phyloP scores from a whole-genome alignment of 305 asterid species.

The Fraxinus paxiana region DNA sequence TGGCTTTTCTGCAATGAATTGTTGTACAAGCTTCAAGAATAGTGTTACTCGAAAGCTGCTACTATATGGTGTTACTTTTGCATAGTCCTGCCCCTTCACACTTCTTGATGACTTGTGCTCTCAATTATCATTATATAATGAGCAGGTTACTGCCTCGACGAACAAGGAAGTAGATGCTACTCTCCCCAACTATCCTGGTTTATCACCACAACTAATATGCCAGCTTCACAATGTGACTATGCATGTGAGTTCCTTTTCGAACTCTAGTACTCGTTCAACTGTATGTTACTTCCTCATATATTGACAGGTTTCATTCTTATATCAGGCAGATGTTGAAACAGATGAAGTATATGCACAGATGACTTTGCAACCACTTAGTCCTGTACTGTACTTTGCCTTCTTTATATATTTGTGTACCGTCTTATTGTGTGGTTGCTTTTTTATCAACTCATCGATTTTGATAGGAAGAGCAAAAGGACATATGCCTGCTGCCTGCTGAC shows the following conservation, averaged over 20 bases:
- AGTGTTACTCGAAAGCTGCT: neutral
- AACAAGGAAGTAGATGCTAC: constrained; percentile 83
- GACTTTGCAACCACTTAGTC: constrained; percentile 91
- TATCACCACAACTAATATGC: constrained; percentile 83
- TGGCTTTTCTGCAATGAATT: neutral
- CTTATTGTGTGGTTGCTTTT: neutral
- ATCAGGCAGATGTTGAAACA: constrained; percentile 92
- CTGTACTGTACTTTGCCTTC: constrained; percentile 40
- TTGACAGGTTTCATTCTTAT: constrained; percentile 11
- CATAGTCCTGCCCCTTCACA: neutral
- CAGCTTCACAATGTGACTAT: constrained; percentile 93
- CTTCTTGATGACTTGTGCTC: neutral
- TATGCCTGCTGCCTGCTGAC: constrained; percentile 79
- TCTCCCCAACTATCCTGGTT: constrained; percentile 86
- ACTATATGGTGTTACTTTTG: neutral
- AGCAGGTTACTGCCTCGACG: constrained; percentile 88
- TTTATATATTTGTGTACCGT: constrained; percentile 6
- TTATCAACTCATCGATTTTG: constrained; percentile 22
- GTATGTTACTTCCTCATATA: neutral
- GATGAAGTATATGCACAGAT: constrained; percentile 95
- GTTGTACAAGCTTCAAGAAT: neutral
- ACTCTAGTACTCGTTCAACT: neutral
- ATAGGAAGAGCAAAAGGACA: constrained; percentile 95
- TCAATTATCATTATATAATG: neutral
- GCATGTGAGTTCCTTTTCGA: constrained; percentile 58